phyloP scores from a whole-genome alignment of 2,329 filamentous ascomycete genomes.

The Sclerotinia nivalis region DNA sequence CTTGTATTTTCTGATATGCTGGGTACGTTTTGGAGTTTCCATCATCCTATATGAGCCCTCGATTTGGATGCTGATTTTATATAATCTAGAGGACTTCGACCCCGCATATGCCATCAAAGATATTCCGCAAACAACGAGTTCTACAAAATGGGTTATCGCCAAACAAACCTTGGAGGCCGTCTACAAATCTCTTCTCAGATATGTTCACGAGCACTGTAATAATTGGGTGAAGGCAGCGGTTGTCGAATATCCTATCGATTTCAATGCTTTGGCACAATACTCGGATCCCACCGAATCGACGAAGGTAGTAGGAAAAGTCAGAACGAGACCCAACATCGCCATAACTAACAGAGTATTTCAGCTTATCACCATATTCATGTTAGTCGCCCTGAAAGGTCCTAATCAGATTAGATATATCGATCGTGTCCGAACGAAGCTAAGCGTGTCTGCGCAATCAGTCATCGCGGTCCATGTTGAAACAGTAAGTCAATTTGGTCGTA shows the following conservation, averaged over 20 bases:
- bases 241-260: slow-evolving; percentile 53
- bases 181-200: slow-evolving; percentile 56
- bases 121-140: slow-evolving; percentile 48
- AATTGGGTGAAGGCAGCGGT: slow-evolving; percentile 52
- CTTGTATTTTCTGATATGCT: slow-evolving; percentile 41
- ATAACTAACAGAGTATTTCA: slow-evolving; percentile 43
- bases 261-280: slow-evolving; percentile 59
- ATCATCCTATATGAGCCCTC: slow-evolving; percentile 42
- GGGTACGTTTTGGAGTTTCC: slow-evolving; percentile 37
- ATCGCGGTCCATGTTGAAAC: slow-evolving; percentile 39
- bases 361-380: slow-evolving; percentile 63
- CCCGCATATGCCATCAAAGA: slow-evolving; percentile 56
- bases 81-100: slow-evolving; percentile 55
- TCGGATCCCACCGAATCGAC: slow-evolving; percentile 56
- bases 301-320: slow-evolving; percentile 46
- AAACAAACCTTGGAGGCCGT: slow-evolving; percentile 54
- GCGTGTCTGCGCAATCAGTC: slow-evolving; percentile 47
- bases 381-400: slow-evolving; percentile 61
- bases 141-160: slow-evolving; percentile 44
- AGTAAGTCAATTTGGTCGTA: slow-evolving; percentile 25
- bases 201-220: slow-evolving; percentile 53
- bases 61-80: slow-evolving; percentile 38
- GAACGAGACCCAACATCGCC: slow-evolving; percentile 3
- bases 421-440: slow-evolving; percentile 46
- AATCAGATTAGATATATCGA: slow-evolving; percentile 56